Evolutionary conservation across 2,329 filamentous ascomycete species (phyloP).

Genomic region (Xenoacremonium recifei): DNA sequence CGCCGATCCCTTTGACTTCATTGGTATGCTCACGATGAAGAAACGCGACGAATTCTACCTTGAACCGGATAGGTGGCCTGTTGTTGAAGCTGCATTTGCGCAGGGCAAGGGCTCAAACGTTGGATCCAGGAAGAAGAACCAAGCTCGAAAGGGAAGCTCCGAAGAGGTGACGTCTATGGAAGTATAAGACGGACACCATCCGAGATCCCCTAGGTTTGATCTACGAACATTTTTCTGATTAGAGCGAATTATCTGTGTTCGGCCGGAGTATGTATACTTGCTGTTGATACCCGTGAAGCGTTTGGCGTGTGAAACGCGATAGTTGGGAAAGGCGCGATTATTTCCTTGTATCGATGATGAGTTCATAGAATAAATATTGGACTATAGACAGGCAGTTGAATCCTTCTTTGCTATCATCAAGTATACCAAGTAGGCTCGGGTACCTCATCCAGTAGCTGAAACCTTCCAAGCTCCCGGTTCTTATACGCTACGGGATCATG

Average conservation of each 20-base stretch:
- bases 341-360: no score
- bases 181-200: no score
- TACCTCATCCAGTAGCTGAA: constrained; percentile 52
- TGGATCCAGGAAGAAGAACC: neutral
- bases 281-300: no score
- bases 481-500: constrained; percentile 69
- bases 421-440: constrained; percentile 64
- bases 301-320: no score
- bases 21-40: constrained; percentile 21
- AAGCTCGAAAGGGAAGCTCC: neutral
- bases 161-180: neutral
- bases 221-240: no score
- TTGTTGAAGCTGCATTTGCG: constrained; percentile 19
- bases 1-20: constrained; percentile 21
- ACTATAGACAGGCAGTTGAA: no score
- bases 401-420: no score
- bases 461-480: constrained; percentile 60
- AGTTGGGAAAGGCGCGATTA: no score
- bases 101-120: constrained; percentile 20
- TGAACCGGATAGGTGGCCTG: constrained; percentile 16
- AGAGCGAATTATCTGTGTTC: no score
- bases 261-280: no score
- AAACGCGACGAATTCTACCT: constrained; percentile 23
- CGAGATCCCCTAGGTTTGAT: no score
- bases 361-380: no score